phyloP scores from a whole-genome alignment of 2,329 filamentous ascomycete species.

The Plenodomus tracheiphilus region DNA sequence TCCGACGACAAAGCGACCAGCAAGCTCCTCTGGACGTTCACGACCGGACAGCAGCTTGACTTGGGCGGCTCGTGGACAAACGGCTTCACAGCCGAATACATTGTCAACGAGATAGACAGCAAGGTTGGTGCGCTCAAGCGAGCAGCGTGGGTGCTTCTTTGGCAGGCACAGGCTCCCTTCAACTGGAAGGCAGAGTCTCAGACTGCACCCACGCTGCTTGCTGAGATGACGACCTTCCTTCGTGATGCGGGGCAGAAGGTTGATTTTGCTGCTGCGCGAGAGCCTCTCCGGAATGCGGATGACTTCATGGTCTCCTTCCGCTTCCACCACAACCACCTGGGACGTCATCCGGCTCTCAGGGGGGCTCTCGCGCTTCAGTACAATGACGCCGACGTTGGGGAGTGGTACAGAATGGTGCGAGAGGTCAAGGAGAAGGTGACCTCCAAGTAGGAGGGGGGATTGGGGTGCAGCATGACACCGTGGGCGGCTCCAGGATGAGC shows the following conservation, averaged over 20 bases:
- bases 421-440: background rate
- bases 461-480: too few species aligned
- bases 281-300: background rate
- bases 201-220: constrained; percentile 1
- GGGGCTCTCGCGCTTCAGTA: background rate
- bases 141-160: constrained; percentile 1
- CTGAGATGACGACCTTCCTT: background rate
- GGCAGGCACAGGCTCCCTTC: background rate
- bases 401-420: background rate
- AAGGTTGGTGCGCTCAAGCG: background rate
- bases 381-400: background rate
- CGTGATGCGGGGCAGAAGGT: background rate
- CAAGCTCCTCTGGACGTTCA: background rate
- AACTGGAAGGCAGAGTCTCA: background rate
- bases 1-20: background rate
- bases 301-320: background rate
- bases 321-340: background rate
- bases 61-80: background rate
- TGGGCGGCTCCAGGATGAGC: background rate
- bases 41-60: background rate
- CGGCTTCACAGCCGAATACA: background rate
- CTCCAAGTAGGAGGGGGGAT: background rate
- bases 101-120: constrained; percentile 1
- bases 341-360: background rate
- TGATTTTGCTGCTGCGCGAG: background rate